phyloP scores from a whole-genome alignment of 2,329 filamentous ascomycete genomes.

The Basipetospora chlamydospora region DNA sequence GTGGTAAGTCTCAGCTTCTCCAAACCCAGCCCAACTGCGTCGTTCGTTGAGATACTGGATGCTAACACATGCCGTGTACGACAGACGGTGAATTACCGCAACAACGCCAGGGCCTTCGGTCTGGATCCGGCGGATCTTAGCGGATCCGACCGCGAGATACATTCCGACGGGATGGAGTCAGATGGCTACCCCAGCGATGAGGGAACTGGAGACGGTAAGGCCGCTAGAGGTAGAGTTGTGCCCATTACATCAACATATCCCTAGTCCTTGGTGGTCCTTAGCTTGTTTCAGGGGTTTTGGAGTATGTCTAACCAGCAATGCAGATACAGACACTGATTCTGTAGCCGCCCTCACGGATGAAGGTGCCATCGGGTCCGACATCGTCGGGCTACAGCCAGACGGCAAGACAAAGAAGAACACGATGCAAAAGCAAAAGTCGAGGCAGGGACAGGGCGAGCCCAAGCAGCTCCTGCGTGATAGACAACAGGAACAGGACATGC shows the following conservation, averaged over 20 bases:
- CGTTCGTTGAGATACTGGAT: not conserved
- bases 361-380: constrained; percentile 1
- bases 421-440: not conserved
- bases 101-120: constrained; percentile 8
- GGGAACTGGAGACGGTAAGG: not conserved
- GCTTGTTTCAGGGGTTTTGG: no score
- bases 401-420: not conserved
- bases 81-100: constrained; percentile 17
- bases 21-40: no score
- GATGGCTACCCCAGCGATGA: constrained; percentile 2
- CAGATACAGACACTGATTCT: no score
- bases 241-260: no score
- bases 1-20: no score
- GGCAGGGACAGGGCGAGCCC: not conserved
- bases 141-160: constrained; percentile 2
- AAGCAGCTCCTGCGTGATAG: not conserved
- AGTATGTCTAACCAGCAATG: not conserved
- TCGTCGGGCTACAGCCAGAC: not conserved
- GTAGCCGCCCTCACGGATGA: not conserved
- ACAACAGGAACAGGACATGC: no score
- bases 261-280: no score
- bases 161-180: not conserved
- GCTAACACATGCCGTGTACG: not conserved
- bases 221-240: not conserved
- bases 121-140: constrained; percentile 2